Evolutionary conservation across 1,139 yeast genomes (phyloP).

Genomic region (Yamadazyma membranifaciens): DNA sequence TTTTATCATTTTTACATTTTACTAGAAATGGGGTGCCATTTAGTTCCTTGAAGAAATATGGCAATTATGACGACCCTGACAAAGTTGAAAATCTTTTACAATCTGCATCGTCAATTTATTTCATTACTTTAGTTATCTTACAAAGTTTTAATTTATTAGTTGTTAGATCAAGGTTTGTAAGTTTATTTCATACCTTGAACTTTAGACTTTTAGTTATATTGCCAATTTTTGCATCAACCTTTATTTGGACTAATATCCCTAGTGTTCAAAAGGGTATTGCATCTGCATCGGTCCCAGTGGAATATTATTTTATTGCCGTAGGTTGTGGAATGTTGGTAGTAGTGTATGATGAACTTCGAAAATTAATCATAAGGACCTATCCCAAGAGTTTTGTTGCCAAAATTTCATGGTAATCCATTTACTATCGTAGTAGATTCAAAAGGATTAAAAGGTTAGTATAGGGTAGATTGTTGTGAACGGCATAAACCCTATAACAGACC

Average conservation of each 20-base stretch:
- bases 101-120: constrained; percentile 47
- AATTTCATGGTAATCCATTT: constrained; percentile 35
- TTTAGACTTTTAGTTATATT: constrained; percentile 34
- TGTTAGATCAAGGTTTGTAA: constrained; percentile 44
- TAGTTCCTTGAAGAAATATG: constrained; percentile 37
- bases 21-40: constrained; percentile 39
- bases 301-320: constrained; percentile 46
- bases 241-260: constrained; percentile 48
- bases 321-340: constrained; percentile 44
- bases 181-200: constrained; percentile 32
- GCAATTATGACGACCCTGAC: constrained; percentile 27
- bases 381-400: constrained; percentile 39
- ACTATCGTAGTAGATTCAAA: too few relatives aligned
- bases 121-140: constrained; percentile 48
- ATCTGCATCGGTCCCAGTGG: constrained; percentile 44
- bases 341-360: constrained; percentile 44
- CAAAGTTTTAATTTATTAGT: constrained; percentile 50
- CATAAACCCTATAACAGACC: too few relatives aligned
- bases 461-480: too few relatives aligned
- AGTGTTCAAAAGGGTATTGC: constrained; percentile 37
- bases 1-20: constrained; percentile 42
- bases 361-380: constrained; percentile 32
- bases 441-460: too few relatives aligned
- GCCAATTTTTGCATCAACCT: constrained; percentile 40
- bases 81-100: constrained; percentile 24